Evolutionary conservation across 257 asterid species (phyloP).

Genomic region (Primulina huaijiensis): DNA sequence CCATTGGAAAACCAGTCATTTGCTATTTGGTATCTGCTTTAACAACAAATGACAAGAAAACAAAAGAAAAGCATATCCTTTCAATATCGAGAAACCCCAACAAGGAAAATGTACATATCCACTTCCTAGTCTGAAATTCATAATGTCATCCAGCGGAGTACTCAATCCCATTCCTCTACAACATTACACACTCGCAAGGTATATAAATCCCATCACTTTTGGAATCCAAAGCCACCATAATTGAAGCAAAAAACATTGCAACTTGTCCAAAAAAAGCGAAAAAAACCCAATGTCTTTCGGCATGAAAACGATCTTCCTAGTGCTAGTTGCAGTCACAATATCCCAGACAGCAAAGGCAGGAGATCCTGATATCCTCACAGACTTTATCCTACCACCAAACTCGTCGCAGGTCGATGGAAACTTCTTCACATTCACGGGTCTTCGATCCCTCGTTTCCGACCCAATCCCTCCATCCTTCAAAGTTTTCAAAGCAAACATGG

Average conservation of each 20-base stretch:
- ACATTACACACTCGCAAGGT: neutral
- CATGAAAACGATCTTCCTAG: conserved; percentile 17
- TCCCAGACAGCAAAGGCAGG: conserved; percentile 25
- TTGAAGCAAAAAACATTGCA: neutral
- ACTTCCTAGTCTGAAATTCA: neutral
- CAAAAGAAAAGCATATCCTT: neutral
- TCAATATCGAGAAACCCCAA: neutral
- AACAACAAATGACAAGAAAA: no score
- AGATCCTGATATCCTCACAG: conserved; percentile 54
- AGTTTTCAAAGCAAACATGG: conserved; percentile 32
- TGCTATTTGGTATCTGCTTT: no score
- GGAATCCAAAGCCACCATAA: neutral
- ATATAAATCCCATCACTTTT: neutral
- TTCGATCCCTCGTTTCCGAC: conserved; percentile 24
- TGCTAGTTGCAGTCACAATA: conserved; percentile 19
- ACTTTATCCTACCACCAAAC: conserved; percentile 36
- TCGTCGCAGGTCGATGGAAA: neutral
- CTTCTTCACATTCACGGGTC: conserved; percentile 42
- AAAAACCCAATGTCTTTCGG: neutral
- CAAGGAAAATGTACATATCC: neutral
- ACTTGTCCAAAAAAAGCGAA: neutral
- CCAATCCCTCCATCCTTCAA: conserved; percentile 23
- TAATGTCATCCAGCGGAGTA: neutral
- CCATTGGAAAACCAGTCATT: no score
- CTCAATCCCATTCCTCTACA: neutral